Conservation (phyloP, 2,329 filamentous ascomycete species). For the Cladophialophora psammophila region DNA sequence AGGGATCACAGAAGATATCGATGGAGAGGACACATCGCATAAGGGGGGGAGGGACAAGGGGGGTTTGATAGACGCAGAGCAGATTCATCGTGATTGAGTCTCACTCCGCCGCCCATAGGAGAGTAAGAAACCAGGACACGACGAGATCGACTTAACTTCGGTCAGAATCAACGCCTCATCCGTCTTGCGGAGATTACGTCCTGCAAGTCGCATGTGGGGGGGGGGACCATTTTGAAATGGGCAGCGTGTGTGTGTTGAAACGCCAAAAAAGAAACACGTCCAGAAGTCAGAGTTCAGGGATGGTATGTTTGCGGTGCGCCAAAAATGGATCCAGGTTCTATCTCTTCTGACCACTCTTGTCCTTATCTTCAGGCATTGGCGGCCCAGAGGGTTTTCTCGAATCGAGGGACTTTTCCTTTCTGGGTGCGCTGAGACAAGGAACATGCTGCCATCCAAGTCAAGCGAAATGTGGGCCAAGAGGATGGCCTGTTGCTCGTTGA, state of each 20-base stretch:
- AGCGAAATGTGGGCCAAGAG: conserved; percentile 2
- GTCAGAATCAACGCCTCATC: conserved; percentile 7
- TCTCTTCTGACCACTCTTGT: conserved; percentile 2
- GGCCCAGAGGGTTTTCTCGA: conserved; percentile 3
- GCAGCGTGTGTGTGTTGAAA: not conserved
- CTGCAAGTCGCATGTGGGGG: conserved; percentile 8
- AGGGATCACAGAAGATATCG: conserved; percentile 7
- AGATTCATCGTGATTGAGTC: not conserved
- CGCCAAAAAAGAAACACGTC: not conserved
- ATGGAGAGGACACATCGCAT: conserved; percentile 3
- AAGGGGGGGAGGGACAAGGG: not conserved
- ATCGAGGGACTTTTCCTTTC: conserved; percentile 11
- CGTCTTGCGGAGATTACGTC: conserved; percentile 19
- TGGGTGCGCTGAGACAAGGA: conserved; percentile 7
- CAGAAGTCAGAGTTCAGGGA: not conserved
- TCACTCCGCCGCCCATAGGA: not conserved
- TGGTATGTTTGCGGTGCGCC: not conserved
- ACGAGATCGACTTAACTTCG: conserved; percentile 4
- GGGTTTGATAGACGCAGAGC: not conserved
- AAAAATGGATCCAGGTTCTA: not conserved
- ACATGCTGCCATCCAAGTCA: not conserved
- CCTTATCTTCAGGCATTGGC: conserved; percentile 17
- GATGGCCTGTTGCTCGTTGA: not conserved
- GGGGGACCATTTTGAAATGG: not conserved
- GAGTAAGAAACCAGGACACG: not conserved